Evolutionary conservation across 1,284 basidiomycete genomes (phyloP).

Genomic region (Thecaphora thlaspeos): DNA sequence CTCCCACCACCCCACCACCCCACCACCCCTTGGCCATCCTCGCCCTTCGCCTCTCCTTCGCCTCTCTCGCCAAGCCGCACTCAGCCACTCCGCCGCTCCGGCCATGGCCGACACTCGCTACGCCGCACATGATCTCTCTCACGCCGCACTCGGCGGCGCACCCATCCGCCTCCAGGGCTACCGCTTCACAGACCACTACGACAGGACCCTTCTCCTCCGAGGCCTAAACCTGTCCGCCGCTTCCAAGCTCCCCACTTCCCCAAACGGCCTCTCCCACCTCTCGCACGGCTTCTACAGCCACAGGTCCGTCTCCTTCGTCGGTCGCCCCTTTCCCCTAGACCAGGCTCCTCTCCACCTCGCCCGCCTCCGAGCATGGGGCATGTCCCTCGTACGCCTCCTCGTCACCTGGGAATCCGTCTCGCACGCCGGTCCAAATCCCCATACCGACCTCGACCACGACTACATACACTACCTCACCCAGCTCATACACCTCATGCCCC

Average conservation of each 20-base stretch:
- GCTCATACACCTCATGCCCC: conserved; percentile 73
- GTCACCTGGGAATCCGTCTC: conserved; percentile 97
- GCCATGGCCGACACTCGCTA: conserved; percentile 8
- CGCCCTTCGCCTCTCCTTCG: too few relatives aligned
- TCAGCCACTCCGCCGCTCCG: not conserved
- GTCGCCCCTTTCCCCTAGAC: conserved; percentile 57
- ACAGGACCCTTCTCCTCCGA: conserved; percentile 56
- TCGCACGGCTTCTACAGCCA: conserved; percentile 50
- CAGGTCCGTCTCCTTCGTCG: conserved; percentile 56
- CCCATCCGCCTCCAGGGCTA: conserved; percentile 20
- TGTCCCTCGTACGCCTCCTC: conserved; percentile 64
- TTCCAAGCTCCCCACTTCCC: conserved; percentile 52
- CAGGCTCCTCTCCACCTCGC: conserved; percentile 51
- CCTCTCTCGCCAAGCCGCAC: not conserved
- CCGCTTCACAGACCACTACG: conserved; percentile 52
- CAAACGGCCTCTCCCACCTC: conserved; percentile 35
- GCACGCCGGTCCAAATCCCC: conserved; percentile 65
- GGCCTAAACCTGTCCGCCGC: conserved; percentile 58
- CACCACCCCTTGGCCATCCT: too few relatives aligned
- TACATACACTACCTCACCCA: conserved; percentile 78
- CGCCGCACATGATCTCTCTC: conserved; percentile 42
- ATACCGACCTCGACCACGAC: conserved; percentile 69
- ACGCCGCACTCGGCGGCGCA: conserved; percentile 24
- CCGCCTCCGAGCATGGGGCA: conserved; percentile 57
- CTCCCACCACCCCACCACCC: not conserved